Conservation (phyloP, 305 asterid species). For the Plantago coronopus region DNA sequence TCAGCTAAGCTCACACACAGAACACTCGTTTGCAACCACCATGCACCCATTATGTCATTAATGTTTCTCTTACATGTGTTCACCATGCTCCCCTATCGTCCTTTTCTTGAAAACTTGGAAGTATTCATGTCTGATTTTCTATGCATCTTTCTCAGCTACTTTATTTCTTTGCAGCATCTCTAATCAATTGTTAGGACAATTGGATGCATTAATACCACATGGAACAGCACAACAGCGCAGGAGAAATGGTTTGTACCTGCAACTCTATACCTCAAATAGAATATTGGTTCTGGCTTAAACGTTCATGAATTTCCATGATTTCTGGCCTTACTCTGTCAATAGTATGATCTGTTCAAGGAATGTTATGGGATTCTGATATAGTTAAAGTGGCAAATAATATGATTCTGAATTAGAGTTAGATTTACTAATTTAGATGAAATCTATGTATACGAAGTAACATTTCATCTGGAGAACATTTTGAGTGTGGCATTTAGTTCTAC, state of each 20-base stretch:
- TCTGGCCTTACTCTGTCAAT: not conserved
- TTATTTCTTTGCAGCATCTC: conserved; percentile 42
- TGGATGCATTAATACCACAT: conserved; percentile 52
- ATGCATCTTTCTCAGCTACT: conserved; percentile 6
- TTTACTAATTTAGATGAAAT: not conserved
- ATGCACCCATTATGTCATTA: not conserved
- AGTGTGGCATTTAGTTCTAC: not conserved
- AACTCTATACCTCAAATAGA: not conserved
- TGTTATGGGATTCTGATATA: conserved; percentile 11
- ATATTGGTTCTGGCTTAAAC: too few relatives aligned
- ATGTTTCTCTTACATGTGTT: not conserved
- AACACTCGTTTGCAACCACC: not conserved
- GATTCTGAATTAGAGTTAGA: not conserved
- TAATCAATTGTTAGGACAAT: conserved; percentile 44
- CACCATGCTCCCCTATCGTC: not conserved
- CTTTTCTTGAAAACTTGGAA: not conserved
- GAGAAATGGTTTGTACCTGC: conserved; percentile 48
- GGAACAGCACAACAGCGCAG: conserved; percentile 65
- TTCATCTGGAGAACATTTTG: conserved; percentile 27
- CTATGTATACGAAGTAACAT: not conserved
- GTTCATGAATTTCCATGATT: not conserved
- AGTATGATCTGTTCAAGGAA: conserved; percentile 15
- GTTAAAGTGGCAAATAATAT: conserved; percentile 5
- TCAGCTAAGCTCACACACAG: not conserved
- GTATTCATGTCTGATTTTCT: not conserved